Base-by-base conservation (phyloP, 345 rosid genomes). In the Populus tremula region DNA sequence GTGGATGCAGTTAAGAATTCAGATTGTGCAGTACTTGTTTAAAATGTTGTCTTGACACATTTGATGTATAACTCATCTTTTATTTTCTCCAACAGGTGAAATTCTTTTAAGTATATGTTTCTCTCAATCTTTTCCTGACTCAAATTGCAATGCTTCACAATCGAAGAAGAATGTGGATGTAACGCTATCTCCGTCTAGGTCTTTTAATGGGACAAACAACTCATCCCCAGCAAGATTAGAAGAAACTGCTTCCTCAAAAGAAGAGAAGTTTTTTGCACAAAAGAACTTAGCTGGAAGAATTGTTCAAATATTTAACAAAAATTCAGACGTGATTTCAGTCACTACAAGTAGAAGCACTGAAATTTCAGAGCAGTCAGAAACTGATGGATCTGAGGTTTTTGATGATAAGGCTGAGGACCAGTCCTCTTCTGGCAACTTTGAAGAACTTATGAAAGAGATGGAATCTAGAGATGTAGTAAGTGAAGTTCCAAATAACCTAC, bases 221-320 rank as follows among this genome's bases (percentile, higher is more conserved):
- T 81, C 85, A 39, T 76, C 85, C 75, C 87, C 91, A 36, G 72
- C 69, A 8, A 84, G 87, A 77, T 84, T 77, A 49, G 97, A 91
- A 13, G 98, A 94, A 74, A 78, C 77, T 78, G 27, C 78, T 13
- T 71, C 66, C 73, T 70, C 80, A 45, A 92, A 83, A 82, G 98
- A 94, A 56, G 92, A 88, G 14, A 90, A 85, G 62, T 71, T 78
- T 29, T n/a, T 14, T 25, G 71, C 83, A 7, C 96, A 90, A 76
- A 91, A 82, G 78, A 80, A 87, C 11, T 82, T 95, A 61, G 94
- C 94, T 8, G 89, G 85, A 73, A 86, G 91, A 62, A 76, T 95
- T 78, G 95, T 92, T 78, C 98, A 95, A 77, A 90, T 95, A 41
- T 95, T 95, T 76, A 91, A 90, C 68, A 95, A 87, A 80, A 88